Base-by-base conservation (phyloP, 1,284 basidiomycete species). In the Pascua sp. region DNA sequence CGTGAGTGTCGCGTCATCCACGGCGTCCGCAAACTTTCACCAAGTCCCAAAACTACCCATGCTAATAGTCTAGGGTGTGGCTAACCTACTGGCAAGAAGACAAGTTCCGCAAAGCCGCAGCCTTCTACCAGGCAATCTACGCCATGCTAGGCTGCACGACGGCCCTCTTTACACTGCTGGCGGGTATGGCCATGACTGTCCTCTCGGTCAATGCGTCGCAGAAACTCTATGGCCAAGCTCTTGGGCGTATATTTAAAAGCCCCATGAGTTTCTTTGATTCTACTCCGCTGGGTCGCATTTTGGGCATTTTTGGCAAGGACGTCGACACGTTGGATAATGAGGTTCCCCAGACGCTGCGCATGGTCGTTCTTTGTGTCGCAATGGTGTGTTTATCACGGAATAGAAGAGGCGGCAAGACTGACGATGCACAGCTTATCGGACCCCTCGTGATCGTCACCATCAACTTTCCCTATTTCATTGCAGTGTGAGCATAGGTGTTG, bases 241-340 rank as follows among this genome's bases (percentile, higher is more conserved):
- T 86, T 10, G 72, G 70, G 17, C 82, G 83, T 55, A 81, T 87
- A 39, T 84, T 87, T 67, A 82, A 83, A 65, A 84, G 84, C 0
- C 85, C 85, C 0, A 87, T 87, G 84, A 81, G 82, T 0, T 85
- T 86, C 68, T 88, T 87, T 61, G 86, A 88, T 67, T 83, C 84
- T 1, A 85, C 84, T 13, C 84, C 85, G 51, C 64, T 83, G 49
- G 86, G 86, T 10, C 82, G 86, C 24, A 84, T 87, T 16, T 76
- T 86, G 55, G 80, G 83, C 42, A 79, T 87, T 1, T 84, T 87
- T 56, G 84, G 85, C 17, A 72, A 73, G 56, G 76, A 77, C 53
- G 66, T 65, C 2, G 60, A 63, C 32, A 62, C 57, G 4, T 24
- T 57, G 11, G 55, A 57, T 42, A 57, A 57, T 36, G 24, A 17